phyloP scores from a whole-genome alignment of 2,329 filamentous ascomycete genomes.

The Sphaerostilbella broomeana region DNA sequence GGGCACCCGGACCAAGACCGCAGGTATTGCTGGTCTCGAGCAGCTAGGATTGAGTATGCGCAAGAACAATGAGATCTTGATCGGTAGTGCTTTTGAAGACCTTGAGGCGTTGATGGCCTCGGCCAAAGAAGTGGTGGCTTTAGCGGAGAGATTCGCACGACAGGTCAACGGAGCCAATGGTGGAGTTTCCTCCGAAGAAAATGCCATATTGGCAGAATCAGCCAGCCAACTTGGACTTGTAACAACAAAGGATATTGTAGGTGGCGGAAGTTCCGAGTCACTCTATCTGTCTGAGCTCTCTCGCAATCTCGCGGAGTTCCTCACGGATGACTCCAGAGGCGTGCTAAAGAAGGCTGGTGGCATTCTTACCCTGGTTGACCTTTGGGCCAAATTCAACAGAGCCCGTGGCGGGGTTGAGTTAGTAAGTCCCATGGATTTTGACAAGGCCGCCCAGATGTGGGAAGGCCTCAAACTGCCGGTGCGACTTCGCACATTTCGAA shows the following conservation, averaged over 20 bases:
- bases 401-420: conserved; percentile 90
- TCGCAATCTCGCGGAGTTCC: conserved; percentile 78
- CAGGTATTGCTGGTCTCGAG: conserved; percentile 89
- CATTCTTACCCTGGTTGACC: conserved; percentile 81
- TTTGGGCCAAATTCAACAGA: conserved; percentile 93
- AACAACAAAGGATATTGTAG: conserved; percentile 92
- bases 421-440: conserved; percentile 84
- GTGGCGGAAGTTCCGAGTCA: conserved; percentile 66
- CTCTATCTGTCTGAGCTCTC: conserved; percentile 86
- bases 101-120: conserved; percentile 95
- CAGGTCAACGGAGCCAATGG: conserved; percentile 56
- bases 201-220: conserved; percentile 70
- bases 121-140: conserved; percentile 88
- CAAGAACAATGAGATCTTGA: conserved; percentile 88
- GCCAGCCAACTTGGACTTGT: conserved; percentile 73
- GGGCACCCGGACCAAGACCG: conserved; percentile 48
- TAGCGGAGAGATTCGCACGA: conserved; percentile 79
- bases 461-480: conserved; percentile 81
- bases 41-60: conserved; percentile 75
- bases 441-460: conserved; percentile 83
- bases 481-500: conserved; percentile 80
- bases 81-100: conserved; percentile 92
- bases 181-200: conserved; percentile 61
- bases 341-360: conserved; percentile 75
- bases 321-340: conserved; percentile 76